phyloP scores from a whole-genome alignment of 371 early-diverging fungal species.

The Actinomortierella ambigua region DNA sequence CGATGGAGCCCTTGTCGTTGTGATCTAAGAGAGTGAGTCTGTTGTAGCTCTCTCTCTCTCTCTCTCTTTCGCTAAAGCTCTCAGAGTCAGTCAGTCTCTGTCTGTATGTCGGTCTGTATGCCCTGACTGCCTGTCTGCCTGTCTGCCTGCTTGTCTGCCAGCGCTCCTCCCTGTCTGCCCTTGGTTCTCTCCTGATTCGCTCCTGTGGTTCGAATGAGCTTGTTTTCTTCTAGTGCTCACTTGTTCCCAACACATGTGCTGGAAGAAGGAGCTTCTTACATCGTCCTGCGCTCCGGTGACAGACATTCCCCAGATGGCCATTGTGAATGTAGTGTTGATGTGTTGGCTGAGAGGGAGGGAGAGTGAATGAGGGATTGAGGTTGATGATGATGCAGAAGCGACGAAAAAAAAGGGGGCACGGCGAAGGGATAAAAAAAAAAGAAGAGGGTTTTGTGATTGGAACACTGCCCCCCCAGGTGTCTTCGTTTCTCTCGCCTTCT shows the following conservation, averaged over 20 bases:
- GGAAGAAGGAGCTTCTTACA: conserved; percentile 16
- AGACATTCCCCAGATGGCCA: conserved; percentile 50
- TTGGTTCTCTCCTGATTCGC: no score
- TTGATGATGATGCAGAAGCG: not conserved
- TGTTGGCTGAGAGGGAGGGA: not conserved
- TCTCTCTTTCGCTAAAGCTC: no score
- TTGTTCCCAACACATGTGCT: no score
- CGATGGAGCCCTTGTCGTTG: not conserved
- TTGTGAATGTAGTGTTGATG: conserved; percentile 7
- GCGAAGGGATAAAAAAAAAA: not conserved
- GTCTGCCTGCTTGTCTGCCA: no score
- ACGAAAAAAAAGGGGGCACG: not conserved
- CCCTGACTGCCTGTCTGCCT: no score
- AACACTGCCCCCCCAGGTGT: no score
- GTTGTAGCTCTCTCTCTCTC: no score
- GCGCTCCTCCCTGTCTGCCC: no score
- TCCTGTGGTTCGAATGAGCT: no score
- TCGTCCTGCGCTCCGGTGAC: conserved; percentile 12
- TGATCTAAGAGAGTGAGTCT: not conserved
- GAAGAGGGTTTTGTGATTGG: no score
- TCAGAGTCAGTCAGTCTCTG: not conserved
- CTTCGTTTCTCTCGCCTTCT: no score
- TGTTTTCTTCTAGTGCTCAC: not conserved
- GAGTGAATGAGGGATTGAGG: not conserved
- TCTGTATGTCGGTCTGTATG: not conserved